Percentiles rank a stretch among this genome's conserved stretches.
Evolutionary conservation across 2,329 filamentous ascomycete species (phyloP).

Genomic region (Ceratocystis variospora): DNA sequence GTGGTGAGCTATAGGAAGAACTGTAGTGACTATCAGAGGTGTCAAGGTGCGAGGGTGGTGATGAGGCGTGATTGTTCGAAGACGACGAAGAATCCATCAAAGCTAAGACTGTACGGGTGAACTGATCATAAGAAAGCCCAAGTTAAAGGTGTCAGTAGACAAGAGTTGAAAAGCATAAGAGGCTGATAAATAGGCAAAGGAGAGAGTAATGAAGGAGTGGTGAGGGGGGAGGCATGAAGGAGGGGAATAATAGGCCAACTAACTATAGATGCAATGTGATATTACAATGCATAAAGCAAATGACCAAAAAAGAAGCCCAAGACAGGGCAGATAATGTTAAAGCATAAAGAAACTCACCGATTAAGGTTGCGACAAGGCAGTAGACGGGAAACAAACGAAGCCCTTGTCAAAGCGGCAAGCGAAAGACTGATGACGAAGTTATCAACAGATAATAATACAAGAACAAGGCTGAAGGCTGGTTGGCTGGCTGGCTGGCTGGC

Average conservation of each 20-base stretch:
- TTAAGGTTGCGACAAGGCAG: not conserved
- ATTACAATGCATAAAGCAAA: not conserved
- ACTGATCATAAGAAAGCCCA: not conserved
- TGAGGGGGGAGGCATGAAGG: not conserved
- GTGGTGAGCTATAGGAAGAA: conserved; percentile 9
- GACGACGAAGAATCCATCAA: conserved; percentile 15
- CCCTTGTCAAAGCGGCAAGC: not conserved
- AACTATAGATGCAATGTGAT: not conserved
- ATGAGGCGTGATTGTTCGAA: conserved; percentile 9
- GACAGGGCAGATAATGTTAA: too few species aligned
- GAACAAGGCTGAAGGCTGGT: not conserved
- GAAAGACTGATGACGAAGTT: not conserved
- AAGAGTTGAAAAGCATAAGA: not conserved
- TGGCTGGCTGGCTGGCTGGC: not conserved
- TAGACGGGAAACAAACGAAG: not conserved
- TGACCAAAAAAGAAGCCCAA: not conserved
- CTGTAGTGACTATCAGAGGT: conserved; percentile 6
- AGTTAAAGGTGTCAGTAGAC: not conserved
- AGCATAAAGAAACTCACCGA: not conserved
- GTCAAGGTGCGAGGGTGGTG: conserved; percentile 14
- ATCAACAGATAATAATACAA: not conserved
- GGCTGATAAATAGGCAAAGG: not conserved
- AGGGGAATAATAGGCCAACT: not conserved
- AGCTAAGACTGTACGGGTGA: not conserved
- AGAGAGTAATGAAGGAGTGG: not conserved